Evolutionary conservation across 1,139 yeast genomes (phyloP).

Genomic region (Debaryomycetaceae sp.): DNA sequence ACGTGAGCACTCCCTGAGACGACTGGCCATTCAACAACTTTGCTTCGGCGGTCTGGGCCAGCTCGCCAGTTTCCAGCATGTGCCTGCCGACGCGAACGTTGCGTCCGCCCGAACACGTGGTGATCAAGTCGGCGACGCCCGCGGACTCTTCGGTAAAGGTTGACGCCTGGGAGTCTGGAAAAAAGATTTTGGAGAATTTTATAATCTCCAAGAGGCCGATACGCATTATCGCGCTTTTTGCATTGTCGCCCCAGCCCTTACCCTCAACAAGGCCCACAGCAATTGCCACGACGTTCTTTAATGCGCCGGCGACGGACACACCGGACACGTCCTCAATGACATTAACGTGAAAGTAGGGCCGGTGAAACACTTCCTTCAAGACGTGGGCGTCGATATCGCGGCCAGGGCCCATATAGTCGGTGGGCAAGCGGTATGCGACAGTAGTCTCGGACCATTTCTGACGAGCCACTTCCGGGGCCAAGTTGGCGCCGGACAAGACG

Average conservation of each 20-base stretch:
- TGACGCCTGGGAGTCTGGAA: slow-evolving; percentile 28
- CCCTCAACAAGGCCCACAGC: slow-evolving; percentile 43
- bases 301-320: slow-evolving; percentile 40
- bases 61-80: slow-evolving; percentile 36
- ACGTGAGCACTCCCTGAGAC: slow-evolving; percentile 40
- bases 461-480: slow-evolving; percentile 39
- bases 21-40: slow-evolving; percentile 38
- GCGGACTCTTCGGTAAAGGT: slow-evolving; percentile 39
- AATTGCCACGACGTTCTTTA: slow-evolving; percentile 37
- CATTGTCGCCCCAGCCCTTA: slow-evolving; percentile 42
- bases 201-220: slow-evolving; percentile 35
- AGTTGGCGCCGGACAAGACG: slow-evolving; percentile 38
- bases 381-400: slow-evolving; percentile 31
- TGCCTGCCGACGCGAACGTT: slow-evolving; percentile 38
- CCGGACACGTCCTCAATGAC: slow-evolving; percentile 40
- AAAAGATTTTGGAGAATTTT: slow-evolving; percentile 28
- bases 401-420: slow-evolving; percentile 31
- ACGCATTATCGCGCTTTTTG: slow-evolving; percentile 41
- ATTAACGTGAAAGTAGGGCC: slow-evolving; percentile 38
- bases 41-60: slow-evolving; percentile 34
- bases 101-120: slow-evolving; percentile 41
- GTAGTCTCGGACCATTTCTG: slow-evolving; percentile 41
- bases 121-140: slow-evolving; percentile 42
- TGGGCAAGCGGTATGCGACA: slow-evolving; percentile 32
- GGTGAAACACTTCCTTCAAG: slow-evolving; percentile 35